These are phyloP conservation scores for Ustilago lituana DNA, from an alignment of 1,284 basidiomycete species.

Conservation along the genomic window DNA sequence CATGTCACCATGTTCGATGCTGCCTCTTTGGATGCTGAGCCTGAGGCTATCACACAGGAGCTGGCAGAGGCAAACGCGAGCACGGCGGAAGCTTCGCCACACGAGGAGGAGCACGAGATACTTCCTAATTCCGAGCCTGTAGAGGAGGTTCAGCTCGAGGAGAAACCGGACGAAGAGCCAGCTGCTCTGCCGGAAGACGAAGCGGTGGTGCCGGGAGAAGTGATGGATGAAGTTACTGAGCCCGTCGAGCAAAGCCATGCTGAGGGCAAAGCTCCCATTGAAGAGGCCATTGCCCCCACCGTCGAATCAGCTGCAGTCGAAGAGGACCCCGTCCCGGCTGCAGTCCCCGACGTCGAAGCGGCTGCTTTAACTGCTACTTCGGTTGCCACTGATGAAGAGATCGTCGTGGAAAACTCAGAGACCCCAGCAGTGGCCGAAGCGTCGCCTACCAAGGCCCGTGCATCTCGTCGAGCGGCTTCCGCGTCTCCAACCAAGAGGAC, in stretches of 20 bases:
- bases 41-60: constrained; percentile 22
- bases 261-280: not conserved
- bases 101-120: not conserved
- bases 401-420: not conserved
- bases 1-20: constrained; percentile 42
- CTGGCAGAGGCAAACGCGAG: not conserved
- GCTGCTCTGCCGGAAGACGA: not conserved
- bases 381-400: not conserved
- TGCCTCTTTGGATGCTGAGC: constrained; percentile 21
- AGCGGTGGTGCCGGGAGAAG: not conserved
- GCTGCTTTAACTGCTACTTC: too few relatives aligned
- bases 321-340: not conserved
- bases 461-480: constrained; percentile 22
- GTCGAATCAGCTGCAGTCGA: too few relatives aligned
- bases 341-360: too few relatives aligned
- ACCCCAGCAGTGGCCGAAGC: constrained; percentile 6
- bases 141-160: not conserved
- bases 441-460: constrained; percentile 18
- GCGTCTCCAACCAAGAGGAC: constrained; percentile 20
- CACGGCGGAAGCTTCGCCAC: not conserved
- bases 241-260: not conserved
- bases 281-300: not conserved
- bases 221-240: not conserved
- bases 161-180: constrained; percentile 1
- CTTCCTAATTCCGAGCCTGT: not conserved